These are phyloP conservation scores for Alisma plantagoaquatica DNA, from an alignment of 106 monocot species.

Conservation along the genomic window DNA sequence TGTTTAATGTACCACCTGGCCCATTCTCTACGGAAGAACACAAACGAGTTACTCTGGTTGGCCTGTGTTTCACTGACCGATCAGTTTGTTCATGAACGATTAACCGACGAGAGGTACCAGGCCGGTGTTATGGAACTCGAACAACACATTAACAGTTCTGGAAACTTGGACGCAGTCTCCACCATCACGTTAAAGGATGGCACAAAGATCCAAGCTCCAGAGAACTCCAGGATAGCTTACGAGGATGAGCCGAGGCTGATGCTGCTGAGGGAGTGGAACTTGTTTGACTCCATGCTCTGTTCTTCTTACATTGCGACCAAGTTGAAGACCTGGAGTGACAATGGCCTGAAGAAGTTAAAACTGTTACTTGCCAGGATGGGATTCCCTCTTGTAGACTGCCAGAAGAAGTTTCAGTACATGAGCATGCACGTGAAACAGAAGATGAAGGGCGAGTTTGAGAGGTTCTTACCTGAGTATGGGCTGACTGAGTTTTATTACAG, in stretches of 20 bases:
- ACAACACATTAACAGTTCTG: conserved; percentile 74
- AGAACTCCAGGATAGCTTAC: conserved; percentile 64
- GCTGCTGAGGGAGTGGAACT: conserved; percentile 86
- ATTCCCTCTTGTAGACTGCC: conserved; percentile 75
- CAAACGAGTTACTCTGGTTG: conserved; percentile 77
- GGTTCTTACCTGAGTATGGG: conserved; percentile 84
- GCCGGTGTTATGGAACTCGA: conserved; percentile 77
- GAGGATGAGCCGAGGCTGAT: conserved; percentile 89
- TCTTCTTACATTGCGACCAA: conserved; percentile 94
- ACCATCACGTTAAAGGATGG: conserved; percentile 83
- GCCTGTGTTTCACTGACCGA: conserved; percentile 86
- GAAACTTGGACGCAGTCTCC: conserved; percentile 47
- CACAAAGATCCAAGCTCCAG: conserved; percentile 72
- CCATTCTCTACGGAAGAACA: conserved; percentile 73
- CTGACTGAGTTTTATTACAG: conserved; percentile 80
- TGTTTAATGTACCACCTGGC: conserved; percentile 77
- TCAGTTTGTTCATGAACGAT: conserved; percentile 84
- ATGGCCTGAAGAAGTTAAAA: conserved; percentile 87
- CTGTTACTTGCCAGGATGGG: conserved; percentile 87
- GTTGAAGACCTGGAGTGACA: conserved; percentile 93
- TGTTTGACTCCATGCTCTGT: conserved; percentile 90
- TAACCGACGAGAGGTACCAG: conserved; percentile 84
- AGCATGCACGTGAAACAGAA: conserved; percentile 82
- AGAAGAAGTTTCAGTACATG: conserved; percentile 96
- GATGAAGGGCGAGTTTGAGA: conserved; percentile 71